phyloP scores from a whole-genome alignment of 2,329 filamentous ascomycete genomes.

The Venturia effusa region DNA sequence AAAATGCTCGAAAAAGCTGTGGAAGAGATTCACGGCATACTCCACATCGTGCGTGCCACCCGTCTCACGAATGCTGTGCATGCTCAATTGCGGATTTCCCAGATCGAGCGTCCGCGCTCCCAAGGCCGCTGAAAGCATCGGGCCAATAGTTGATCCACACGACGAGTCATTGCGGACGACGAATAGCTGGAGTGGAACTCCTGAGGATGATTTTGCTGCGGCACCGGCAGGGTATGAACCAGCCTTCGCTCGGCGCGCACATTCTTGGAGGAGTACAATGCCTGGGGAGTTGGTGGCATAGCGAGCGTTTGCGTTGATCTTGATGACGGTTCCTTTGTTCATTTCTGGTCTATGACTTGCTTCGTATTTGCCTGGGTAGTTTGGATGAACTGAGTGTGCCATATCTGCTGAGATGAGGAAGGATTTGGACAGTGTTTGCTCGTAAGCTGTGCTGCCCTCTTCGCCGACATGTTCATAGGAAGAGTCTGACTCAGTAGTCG shows the following conservation, averaged over 20 bases:
- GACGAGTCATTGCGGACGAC: constrained; percentile 92
- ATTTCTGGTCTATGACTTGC: constrained; percentile 82
- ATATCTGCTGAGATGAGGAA: constrained; percentile 96
- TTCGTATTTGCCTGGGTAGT: constrained; percentile 90
- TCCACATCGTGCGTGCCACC: constrained; percentile 80
- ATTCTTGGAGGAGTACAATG: constrained; percentile 84
- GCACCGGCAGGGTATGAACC: constrained; percentile 30
- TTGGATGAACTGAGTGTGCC: constrained; percentile 93
- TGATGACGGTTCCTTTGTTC: constrained; percentile 94
- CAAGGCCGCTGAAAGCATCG: constrained; percentile 82
- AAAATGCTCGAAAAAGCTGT: constrained; percentile 77
- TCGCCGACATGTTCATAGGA: constrained; percentile 40
- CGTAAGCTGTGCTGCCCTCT: constrained; percentile 61
- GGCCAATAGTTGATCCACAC: constrained; percentile 93
- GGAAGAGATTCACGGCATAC: constrained; percentile 75
- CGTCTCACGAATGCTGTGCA: constrained; percentile 95
- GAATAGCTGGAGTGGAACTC: constrained; percentile 86
- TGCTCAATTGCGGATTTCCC: constrained; percentile 87
- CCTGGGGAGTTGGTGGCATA: constrained; percentile 96
- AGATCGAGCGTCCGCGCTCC: constrained; percentile 84
- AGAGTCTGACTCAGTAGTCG: constrained; percentile 28
- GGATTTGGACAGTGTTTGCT: constrained; percentile 81
- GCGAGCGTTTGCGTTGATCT: constrained; percentile 93
- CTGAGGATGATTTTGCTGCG: constrained; percentile 31
- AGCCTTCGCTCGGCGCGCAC: constrained; percentile 51